Percentiles rank a stretch among this genome's conserved stretches.
Evolutionary conservation across 2,329 filamentous ascomycete species (phyloP).

Genomic region (Bretziella fagacearum): DNA sequence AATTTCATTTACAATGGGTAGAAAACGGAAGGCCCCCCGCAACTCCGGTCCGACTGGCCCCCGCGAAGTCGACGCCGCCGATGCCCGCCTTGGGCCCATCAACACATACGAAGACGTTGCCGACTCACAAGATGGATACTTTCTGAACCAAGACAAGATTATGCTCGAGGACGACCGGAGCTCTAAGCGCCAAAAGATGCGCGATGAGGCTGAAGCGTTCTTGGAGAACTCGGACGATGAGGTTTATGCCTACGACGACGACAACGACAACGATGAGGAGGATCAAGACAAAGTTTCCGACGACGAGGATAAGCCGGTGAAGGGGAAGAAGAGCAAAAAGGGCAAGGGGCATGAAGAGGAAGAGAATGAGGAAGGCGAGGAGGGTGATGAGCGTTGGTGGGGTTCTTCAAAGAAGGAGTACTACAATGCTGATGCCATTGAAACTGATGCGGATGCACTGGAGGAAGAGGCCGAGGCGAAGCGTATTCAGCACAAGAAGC

Average conservation of each 20-base stretch:
- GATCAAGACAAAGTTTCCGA: conserved; percentile 27
- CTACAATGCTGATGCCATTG: conserved; percentile 67
- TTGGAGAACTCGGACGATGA: conserved; percentile 48
- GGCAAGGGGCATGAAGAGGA: conserved; percentile 31
- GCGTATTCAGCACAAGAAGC: conserved; percentile 75
- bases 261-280: conserved; percentile 24
- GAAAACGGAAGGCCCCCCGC: conserved; percentile 53
- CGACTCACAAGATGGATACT: conserved; percentile 88
- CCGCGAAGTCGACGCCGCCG: conserved; percentile 36
- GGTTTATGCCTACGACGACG: conserved; percentile 31
- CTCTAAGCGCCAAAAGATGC: conserved; percentile 57
- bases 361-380: conserved; percentile 38
- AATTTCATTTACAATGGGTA: conserved; percentile 32
- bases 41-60: conserved; percentile 32
- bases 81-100: conserved; percentile 44
- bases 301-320: conserved; percentile 27
- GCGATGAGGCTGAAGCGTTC: conserved; percentile 46
- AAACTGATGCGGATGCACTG: conserved; percentile 51
- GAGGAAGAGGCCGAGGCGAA: conserved; percentile 87
- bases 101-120: conserved; percentile 67
- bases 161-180: conserved; percentile 66
- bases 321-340: conserved; percentile 21
- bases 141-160: conserved; percentile 71
- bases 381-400: conserved; percentile 56
- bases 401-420: conserved; percentile 78